Conservation (phyloP, 352 stramenopile genomes). For the Peronosclerospora sorghi region DNA sequence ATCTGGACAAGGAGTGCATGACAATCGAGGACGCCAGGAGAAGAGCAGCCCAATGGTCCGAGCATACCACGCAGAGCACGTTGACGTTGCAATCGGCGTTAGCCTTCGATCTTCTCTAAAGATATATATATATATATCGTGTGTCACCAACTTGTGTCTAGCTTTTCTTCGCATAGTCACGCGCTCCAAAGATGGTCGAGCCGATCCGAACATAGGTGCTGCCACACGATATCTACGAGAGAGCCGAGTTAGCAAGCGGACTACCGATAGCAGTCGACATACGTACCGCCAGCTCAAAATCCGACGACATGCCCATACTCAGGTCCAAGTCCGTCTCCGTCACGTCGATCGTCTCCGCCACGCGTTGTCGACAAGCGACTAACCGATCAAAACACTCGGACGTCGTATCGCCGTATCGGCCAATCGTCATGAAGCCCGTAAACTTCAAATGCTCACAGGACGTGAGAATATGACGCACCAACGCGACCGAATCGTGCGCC, state of each 20-base stretch:
- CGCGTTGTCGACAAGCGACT: slow-evolving; percentile 46
- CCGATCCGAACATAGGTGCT: slow-evolving; percentile 95
- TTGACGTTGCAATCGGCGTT: slow-evolving; percentile 47
- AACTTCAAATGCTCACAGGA: slow-evolving; percentile 90
- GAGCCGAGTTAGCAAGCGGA: background rate
- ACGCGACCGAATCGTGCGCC: slow-evolving; percentile 57
- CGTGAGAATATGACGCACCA: slow-evolving; percentile 82
- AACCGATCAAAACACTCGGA: slow-evolving; percentile 88
- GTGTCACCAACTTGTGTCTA: slow-evolving; percentile 12
- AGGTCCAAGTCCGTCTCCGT: slow-evolving; percentile 80
- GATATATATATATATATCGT: slow-evolving; percentile 1
- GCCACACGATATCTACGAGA: slow-evolving; percentile 84
- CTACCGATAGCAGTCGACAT: background rate
- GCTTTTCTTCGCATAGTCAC: slow-evolving; percentile 77
- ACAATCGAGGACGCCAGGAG: slow-evolving; percentile 33
- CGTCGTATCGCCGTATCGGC: slow-evolving; percentile 87
- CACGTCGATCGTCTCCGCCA: slow-evolving; percentile 57
- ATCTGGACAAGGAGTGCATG: slow-evolving; percentile 12
- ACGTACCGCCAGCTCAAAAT: slow-evolving; percentile 91
- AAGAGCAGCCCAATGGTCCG: slow-evolving; percentile 38
- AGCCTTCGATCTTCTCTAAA: slow-evolving; percentile 52
- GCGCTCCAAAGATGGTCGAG: slow-evolving; percentile 95
- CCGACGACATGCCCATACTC: slow-evolving; percentile 99
- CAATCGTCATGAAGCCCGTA: slow-evolving; percentile 98
- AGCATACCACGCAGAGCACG: slow-evolving; percentile 21